Evolutionary conservation across 1,284 basidiomycete species (phyloP), one percentile per base, ranked within the genome.

Genomic region (Jaminaea rosea): DNA sequence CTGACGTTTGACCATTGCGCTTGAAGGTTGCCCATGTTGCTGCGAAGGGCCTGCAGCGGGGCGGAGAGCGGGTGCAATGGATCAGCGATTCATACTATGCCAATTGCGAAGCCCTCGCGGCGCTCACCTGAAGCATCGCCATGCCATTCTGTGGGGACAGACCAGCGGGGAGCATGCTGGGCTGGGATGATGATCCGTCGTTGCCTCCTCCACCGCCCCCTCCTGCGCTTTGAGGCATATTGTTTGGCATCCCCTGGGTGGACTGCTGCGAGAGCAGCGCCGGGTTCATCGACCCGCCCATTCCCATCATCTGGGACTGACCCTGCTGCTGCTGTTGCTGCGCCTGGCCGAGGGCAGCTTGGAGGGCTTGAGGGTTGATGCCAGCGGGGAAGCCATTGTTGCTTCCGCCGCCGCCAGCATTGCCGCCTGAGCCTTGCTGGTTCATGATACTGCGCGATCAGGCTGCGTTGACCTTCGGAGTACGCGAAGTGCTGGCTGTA

Each of bases 1-100:
- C 53, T 58, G n/a, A 68, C 55, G 32, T 61, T 53, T 9, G 60
- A 55, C 67, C 67, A 72, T 44, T 72, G 69, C 10, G 63, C 58
- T 39, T 72, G 67, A 2, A 72, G 52, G 28, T 59, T 55, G 10
- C 48, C 46, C 24, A 69, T 67, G 46, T 63, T 64, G 10, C 37
- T 24, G n/a, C 53, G 51, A 29, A 62, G 47, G n/a, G 39, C 47
- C 42, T 59, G 50, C 2, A 55, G 36, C n/a, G 46, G 15, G 9
- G n/a, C 24, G 2, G 24, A 45, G 26, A 45, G 26, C 26, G 27
- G 44, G 3, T 5, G 13, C 31, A 9, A 32, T 32, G n/a, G 24
- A 26, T 27, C 19, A 26, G 28, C 11, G 44, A 9, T 10, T 6
- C 7, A 44, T 7, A 27, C 3, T 9, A 6, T 5, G 21, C 23